Percentiles rank a stretch among this genome's conserved stretches.
These are phyloP conservation scores for Sonneratia caseolaris DNA, from an alignment of 345 rosid genomes.

Conservation along the genomic window DNA sequence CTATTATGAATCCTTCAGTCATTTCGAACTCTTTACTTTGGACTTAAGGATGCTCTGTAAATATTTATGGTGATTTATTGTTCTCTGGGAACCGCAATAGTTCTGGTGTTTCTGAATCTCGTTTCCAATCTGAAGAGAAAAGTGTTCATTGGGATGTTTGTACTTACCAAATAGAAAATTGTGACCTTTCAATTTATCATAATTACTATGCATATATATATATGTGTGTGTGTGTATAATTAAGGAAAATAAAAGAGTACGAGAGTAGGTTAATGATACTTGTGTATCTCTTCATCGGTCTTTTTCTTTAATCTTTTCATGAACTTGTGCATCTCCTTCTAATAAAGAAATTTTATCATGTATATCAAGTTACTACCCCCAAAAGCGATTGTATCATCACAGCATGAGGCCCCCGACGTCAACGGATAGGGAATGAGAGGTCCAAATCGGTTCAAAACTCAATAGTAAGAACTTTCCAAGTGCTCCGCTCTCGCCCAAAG, in stretches of 20 bases:
- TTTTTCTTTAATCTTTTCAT: too few species aligned
- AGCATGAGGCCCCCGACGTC: background rate
- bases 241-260: too few species aligned
- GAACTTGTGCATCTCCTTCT: too few species aligned
- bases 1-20: background rate
- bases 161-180: background rate
- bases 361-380: too few species aligned
- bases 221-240: too few species aligned
- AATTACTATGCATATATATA: background rate
- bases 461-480: background rate
- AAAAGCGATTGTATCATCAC: too few species aligned
- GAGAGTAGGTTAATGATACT: too few species aligned
- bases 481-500: background rate
- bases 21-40: background rate
- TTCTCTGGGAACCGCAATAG: background rate
- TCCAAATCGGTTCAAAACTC: constrained; percentile 1
- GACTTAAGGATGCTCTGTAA: background rate
- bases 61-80: background rate
- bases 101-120: background rate
- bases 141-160: background rate
- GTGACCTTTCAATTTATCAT: background rate
- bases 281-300: too few species aligned
- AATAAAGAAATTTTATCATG: too few species aligned
- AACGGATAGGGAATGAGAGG: background rate
- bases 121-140: background rate